Evolutionary conservation across 2,329 filamentous ascomycete genomes (phyloP), one percentile per base, ranked within the genome.

Genomic region (Colletotrichum tropicale): DNA sequence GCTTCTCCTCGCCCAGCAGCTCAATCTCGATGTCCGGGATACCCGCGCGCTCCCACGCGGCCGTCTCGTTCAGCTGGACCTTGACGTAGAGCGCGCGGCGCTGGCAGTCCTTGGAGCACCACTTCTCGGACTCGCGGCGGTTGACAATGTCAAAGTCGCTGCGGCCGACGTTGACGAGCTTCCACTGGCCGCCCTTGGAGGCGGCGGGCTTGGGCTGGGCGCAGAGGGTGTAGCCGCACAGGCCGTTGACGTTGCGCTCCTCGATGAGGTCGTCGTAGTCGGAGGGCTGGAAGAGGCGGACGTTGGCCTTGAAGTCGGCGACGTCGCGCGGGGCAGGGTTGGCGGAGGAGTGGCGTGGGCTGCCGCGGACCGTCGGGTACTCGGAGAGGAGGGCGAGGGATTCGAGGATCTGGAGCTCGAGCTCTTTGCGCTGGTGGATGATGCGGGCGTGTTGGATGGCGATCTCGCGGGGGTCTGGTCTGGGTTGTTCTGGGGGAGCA

Each of bases 251-350:
- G 83, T 98, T 98, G 80, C 97, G 94, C 87, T 99, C 97, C 78
- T 94, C 91, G 76, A 98, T 93, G 66, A 98, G 88, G 78, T 95
- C 94, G 81, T 98, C 95, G 86, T 98, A 98, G 86, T 99, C 96
- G 69, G 91, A 89, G 1, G 96, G 95, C 82, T 96, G 95, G 85
- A 98, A 98, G 58, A 92, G 88, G 12, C 89, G 86, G 28, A 98
- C 86, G 43, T 91, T 89, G 5, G 87, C 81, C 79, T 93, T 92
- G 85, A 98, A 96, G 70, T 87, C 86, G 52, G 85, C 82, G 2
- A 89, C 89, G 82, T 98, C 95, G 36, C 89, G 83, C 1, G 89
- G 81, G 8, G 91, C 88, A 76, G 89, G 83, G 83, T 83, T 85
- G 3, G 90, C 85, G 10, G 94, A 82, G 16, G 83, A 83, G 76